phyloP scores from a whole-genome alignment of 1,284 basidiomycete species.

The Melampsora larici-populina region DNA sequence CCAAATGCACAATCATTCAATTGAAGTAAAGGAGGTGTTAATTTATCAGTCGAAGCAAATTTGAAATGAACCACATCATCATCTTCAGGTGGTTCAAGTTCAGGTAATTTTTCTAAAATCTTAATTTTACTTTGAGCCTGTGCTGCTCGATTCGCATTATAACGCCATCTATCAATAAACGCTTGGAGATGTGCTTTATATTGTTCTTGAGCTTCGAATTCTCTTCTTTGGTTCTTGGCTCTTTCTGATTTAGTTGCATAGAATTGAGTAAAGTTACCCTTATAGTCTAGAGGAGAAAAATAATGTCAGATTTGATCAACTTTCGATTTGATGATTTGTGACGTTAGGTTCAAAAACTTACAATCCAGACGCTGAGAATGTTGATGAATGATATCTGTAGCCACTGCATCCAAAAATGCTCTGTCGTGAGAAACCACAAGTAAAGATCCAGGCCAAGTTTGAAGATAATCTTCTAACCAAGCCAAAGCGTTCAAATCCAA shows the following conservation, averaged over 20 bases:
- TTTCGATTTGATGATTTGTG: neutral
- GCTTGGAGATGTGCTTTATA: conserved; percentile 94
- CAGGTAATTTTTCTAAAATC: conserved; percentile 94
- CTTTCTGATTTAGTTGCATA: conserved; percentile 97
- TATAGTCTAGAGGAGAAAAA: conserved; percentile 56
- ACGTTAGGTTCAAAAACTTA: conserved; percentile 56
- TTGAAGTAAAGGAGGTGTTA: conserved; percentile 93
- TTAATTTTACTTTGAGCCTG: conserved; percentile 98
- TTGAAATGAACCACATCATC: conserved; percentile 44
- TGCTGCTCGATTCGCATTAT: conserved; percentile 69
- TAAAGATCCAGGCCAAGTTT: conserved; percentile 90
- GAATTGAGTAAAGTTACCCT: conserved; percentile 93
- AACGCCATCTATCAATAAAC: conserved; percentile 95
- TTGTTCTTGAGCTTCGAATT: conserved; percentile 91
- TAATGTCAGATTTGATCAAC: neutral
- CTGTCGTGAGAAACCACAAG: conserved; percentile 98
- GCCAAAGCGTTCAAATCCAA: conserved; percentile 73
- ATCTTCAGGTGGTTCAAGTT: conserved; percentile 81
- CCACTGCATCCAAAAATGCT: conserved; percentile 91
- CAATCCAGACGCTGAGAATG: conserved; percentile 93
- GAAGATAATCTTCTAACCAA: conserved; percentile 83
- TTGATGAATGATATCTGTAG: conserved; percentile 77
- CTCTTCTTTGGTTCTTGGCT: conserved; percentile 81
- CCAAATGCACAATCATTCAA: conserved; percentile 88
- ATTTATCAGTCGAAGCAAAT: conserved; percentile 74